Base-by-base conservation (phyloP, 208 protist genomes). In the Crithidia acanthocephali region DNA sequence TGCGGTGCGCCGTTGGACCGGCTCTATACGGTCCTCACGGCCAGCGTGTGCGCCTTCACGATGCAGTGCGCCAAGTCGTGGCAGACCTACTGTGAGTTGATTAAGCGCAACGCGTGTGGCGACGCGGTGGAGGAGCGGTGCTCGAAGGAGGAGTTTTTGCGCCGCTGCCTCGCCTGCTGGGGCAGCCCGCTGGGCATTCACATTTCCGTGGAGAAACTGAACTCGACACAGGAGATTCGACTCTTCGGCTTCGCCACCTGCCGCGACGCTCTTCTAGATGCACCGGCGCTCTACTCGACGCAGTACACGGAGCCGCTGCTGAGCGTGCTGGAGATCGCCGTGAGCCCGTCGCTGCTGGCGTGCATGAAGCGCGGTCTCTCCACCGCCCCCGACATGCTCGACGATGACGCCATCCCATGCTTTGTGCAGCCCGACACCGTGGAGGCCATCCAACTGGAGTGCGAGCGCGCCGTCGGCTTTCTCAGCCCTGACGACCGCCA, bases 391-490 rank as follows among this genome's bases (percentile, higher is more conserved):
- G 80, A 75, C 7, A 56, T 92, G 28, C 69, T 83, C 16, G 71
- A 59, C 35, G 75, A 79, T 0, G n/a, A 32, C 1, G 51, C 57
- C 9, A 65, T 81, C 2, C 56, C 59, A 3, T 79, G 83, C 60
- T 89, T 88, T 71, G 61, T 90, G 42, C 80, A 88, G 56, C 65
- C 81, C 0, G 83, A 85, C 40, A 60, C 82, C 10, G 84, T 88
- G 0, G 74, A 74, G 25, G 74, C 71, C 2, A 81, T 90, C 22
- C 86, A 92, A 52, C 68, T 81, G 10, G 84, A 94, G 72, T 94
- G 89, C 80, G 89, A 94, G 74, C 89, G 89, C 67, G 22, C 84
- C n/a, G 81, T 92, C 53, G 85, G 76, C 33, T 87, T 90, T 58
- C 66, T 94, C 20, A 35, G 68, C 10, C 40, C 81, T 16, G 75